Percentiles rank a stretch among this genome's conserved stretches.
Conservation (phyloP, 768 basidiomycete species). For the Lactarius sp. region DNA sequence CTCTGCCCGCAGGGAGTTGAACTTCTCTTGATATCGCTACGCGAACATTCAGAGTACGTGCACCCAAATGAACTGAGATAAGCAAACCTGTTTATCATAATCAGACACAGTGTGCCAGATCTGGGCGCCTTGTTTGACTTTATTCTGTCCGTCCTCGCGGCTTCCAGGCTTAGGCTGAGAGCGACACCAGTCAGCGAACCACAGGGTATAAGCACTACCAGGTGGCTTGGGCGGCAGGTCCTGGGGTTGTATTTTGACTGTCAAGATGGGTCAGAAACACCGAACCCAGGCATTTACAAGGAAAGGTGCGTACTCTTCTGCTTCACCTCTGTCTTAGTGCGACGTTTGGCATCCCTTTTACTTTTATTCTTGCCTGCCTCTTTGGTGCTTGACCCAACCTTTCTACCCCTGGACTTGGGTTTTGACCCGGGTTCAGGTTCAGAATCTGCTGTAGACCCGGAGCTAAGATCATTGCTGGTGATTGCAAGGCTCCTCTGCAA, state of each 20-base stretch:
- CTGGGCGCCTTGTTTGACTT: neutral
- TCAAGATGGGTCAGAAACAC: neutral
- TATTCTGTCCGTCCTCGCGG: accelerated
- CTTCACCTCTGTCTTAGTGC: neutral
- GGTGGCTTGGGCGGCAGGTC: constrained; percentile 5
- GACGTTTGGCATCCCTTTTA: neutral
- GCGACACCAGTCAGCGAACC: neutral
- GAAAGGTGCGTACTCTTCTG: neutral
- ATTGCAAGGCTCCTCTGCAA: constrained; percentile 4
- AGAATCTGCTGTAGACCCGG: neutral
- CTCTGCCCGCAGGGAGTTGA: neutral
- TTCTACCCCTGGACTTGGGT: constrained; percentile 1
- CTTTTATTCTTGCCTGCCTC: neutral
- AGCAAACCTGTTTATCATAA: constrained; percentile 19
- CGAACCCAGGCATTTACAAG: neutral
- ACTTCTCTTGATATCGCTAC: constrained; percentile 14
- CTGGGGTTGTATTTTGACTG: neutral
- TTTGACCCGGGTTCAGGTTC: constrained; percentile 9
- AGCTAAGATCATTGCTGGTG: neutral
- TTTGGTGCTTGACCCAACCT: neutral
- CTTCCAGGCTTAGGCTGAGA: constrained; percentile 5
- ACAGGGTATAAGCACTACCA: neutral
- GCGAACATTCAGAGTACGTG: neutral
- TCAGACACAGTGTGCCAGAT: constrained; percentile 16
- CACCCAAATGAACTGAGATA: neutral